Evolutionary conservation across 306 rosid genomes (phyloP).

Genomic region (Mucuna pruriens): DNA sequence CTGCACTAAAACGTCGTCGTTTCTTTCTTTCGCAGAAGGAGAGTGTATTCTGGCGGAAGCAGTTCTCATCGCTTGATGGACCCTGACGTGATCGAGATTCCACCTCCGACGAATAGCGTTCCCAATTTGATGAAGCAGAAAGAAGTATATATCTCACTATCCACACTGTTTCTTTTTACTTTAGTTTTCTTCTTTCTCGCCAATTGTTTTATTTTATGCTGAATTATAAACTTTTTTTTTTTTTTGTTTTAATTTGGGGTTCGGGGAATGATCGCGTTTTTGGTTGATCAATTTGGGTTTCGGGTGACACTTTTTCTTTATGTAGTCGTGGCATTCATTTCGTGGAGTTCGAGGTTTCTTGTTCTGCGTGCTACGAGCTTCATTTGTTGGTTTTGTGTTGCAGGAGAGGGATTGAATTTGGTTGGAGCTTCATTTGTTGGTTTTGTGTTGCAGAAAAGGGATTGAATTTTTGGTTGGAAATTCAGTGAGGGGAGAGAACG

Average conservation of each 20-base stretch:
- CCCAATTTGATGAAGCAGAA: slow-evolving; percentile 47
- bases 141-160: slow-evolving; percentile 45
- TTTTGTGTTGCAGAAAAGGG: no score
- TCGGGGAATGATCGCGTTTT: not conserved
- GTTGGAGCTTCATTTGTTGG: no score
- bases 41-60: slow-evolving; percentile 4
- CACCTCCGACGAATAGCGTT: slow-evolving; percentile 42
- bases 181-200: no score
- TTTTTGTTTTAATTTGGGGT: not conserved
- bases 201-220: not conserved
- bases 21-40: slow-evolving; percentile 40
- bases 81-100: slow-evolving; percentile 56
- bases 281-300: slow-evolving; percentile 2
- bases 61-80: slow-evolving; percentile 50
- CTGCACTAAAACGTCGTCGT: not conserved
- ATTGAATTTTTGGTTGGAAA: no score
- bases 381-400: not conserved
- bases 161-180: not conserved
- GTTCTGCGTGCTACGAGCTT: not conserved
- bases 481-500: not conserved
- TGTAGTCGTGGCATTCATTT: slow-evolving; percentile 9
- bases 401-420: not conserved
- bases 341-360: slow-evolving; percentile 24
- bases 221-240: not conserved
- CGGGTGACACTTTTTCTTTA: not conserved